Conservation (phyloP, 768 basidiomycete genomes). For the Pleurotus giganteus region DNA sequence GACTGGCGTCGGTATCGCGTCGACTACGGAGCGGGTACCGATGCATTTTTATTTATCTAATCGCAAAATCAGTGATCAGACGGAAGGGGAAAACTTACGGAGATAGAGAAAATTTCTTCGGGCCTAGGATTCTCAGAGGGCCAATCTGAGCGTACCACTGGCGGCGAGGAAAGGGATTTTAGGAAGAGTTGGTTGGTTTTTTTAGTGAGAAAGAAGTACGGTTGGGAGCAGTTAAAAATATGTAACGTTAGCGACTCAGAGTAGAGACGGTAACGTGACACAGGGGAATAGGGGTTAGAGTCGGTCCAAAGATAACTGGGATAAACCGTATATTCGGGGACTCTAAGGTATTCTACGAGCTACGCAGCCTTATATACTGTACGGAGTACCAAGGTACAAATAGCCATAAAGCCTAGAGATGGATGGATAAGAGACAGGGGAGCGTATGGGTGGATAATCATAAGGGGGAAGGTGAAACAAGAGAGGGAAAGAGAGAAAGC, state of each 20-base stretch:
- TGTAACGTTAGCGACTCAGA: neutral
- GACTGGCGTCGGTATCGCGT: neutral
- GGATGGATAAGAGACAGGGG: too few relatives aligned
- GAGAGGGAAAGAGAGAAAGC: too few relatives aligned
- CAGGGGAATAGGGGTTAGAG: neutral
- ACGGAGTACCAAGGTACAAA: neutral
- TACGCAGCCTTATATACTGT: neutral
- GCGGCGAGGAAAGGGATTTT: neutral
- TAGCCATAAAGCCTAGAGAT: too few relatives aligned
- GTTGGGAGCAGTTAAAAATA: conserved; percentile 2
- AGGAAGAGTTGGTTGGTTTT: neutral
- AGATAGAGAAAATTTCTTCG: neutral
- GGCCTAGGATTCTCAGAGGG: neutral
- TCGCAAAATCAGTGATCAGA: neutral
- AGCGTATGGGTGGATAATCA: too few relatives aligned
- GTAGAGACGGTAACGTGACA: neutral
- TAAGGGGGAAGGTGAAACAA: too few relatives aligned
- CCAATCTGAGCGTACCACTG: neutral
- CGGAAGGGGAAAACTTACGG: neutral
- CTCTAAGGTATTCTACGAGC: neutral
- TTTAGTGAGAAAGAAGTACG: neutral
- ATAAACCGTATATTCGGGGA: neutral
- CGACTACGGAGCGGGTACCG: neutral
- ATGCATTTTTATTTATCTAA: neutral
- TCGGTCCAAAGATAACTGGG: neutral